Conservation (phyloP, 2,329 filamentous ascomycete genomes). For the Colletotrichum tropicicola region DNA sequence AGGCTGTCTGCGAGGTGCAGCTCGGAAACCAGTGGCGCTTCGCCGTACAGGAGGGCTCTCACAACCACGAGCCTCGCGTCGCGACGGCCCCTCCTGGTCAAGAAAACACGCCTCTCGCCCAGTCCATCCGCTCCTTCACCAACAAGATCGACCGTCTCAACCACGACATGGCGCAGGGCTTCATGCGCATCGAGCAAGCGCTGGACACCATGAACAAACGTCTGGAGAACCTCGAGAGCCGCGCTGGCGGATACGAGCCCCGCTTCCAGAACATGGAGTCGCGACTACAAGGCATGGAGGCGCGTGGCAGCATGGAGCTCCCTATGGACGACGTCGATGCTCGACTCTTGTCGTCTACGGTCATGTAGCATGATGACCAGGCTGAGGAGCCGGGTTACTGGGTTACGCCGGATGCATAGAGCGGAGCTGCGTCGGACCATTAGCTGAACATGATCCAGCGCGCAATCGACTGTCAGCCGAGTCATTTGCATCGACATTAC, state of each 20-base stretch:
- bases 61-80: conserved; percentile 69
- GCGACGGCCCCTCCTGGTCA: conserved; percentile 62
- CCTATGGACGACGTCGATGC: conserved; percentile 56
- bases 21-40: conserved; percentile 72
- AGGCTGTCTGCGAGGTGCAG: conserved; percentile 71
- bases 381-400: neutral
- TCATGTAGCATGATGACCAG: conserved; percentile 47
- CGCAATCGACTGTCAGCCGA: neutral
- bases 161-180: conserved; percentile 63
- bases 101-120: conserved; percentile 66
- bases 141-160: conserved; percentile 68
- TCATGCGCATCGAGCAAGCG: conserved; percentile 59
- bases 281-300: conserved; percentile 51
- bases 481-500: neutral
- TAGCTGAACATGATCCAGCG: no score
- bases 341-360: conserved; percentile 51
- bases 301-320: conserved; percentile 35
- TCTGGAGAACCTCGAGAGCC: conserved; percentile 62
- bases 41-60: conserved; percentile 65
- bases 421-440: no score
- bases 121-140: conserved; percentile 64
- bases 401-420: neutral
- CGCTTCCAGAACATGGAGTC: conserved; percentile 55
- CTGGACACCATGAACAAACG: conserved; percentile 63
- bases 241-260: conserved; percentile 51